A percentile compares a stretch with the other conserved stretches of the same genome.
Evolutionary conservation across 2,329 filamentous ascomycete species (phyloP).

Genomic region (Fusarium oxysporum): DNA sequence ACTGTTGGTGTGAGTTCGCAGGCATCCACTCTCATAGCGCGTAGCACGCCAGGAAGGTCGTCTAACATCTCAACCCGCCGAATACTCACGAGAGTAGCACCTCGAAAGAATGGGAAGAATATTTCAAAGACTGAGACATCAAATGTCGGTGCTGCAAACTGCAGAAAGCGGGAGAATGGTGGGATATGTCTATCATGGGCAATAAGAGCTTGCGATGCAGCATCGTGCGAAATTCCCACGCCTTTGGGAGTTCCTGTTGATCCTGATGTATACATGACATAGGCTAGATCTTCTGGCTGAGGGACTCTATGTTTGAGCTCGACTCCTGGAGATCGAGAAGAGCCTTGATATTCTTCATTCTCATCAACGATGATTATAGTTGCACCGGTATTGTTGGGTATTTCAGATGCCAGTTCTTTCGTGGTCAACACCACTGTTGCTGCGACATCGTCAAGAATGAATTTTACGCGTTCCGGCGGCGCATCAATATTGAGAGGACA

Average conservation of each 20-base stretch:
- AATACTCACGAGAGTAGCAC: conserved; percentile 78
- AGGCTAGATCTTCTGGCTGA: conserved; percentile 70
- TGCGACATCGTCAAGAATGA: conserved; percentile 82
- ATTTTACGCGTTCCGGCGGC: conserved; percentile 79
- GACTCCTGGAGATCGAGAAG: background rate
- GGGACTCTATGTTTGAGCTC: conserved; percentile 30
- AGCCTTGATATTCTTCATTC: conserved; percentile 11
- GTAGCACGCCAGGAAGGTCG: conserved; percentile 77
- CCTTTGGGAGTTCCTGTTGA: conserved; percentile 92
- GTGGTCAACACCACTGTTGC: conserved; percentile 77
- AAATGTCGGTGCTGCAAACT: conserved; percentile 93
- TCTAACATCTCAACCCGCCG: conserved; percentile 77
- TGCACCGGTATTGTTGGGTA: conserved; percentile 51
- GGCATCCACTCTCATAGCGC: conserved; percentile 76
- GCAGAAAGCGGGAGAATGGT: conserved; percentile 80
- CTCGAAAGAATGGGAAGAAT: conserved; percentile 85
- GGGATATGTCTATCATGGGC: conserved; percentile 86
- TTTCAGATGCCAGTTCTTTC: conserved; percentile 55
- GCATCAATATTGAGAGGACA: conserved; percentile 85
- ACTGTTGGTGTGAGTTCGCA: conserved; percentile 92
- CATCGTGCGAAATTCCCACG: conserved; percentile 82
- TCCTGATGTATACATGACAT: conserved; percentile 94
- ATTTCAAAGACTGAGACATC: conserved; percentile 96
- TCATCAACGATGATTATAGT: conserved; percentile 54
- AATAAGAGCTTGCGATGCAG: conserved; percentile 83